Percentiles rank a stretch among this genome's conserved stretches.
Evolutionary conservation across 306 rosid species (phyloP).

Genomic region (Dryas octopetala): DNA sequence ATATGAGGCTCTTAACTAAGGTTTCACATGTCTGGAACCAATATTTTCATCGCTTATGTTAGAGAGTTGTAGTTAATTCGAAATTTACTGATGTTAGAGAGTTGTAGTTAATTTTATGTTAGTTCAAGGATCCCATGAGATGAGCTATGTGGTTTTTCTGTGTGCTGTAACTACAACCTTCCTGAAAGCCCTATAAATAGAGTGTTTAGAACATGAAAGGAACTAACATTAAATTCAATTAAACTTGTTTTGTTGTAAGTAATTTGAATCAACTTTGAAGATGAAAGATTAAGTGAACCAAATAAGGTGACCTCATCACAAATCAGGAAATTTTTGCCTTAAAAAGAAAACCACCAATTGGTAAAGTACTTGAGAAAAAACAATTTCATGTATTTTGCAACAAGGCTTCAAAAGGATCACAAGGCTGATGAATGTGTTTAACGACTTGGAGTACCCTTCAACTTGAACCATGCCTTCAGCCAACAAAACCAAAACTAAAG

Average conservation of each 20-base stretch:
- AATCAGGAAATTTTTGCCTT: background rate
- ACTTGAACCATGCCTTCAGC: too few species aligned
- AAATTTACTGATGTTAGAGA: background rate
- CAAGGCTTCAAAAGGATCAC: too few species aligned
- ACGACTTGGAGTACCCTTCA: too few species aligned
- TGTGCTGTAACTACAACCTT: background rate
- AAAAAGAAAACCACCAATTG: too few species aligned
- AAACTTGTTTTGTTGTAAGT: background rate
- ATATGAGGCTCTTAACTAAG: background rate
- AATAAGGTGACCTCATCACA: background rate
- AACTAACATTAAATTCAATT: background rate
- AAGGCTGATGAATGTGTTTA: too few species aligned
- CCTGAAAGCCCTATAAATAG: background rate
- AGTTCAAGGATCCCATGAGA: background rate
- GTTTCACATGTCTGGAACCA: slow-evolving; percentile 1
- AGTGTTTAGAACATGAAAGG: background rate
- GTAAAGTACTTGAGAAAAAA: too few species aligned
- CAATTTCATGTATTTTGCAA: too few species aligned
- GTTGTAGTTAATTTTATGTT: background rate
- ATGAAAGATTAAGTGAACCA: background rate
- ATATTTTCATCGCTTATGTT: background rate
- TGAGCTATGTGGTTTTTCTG: too few species aligned
- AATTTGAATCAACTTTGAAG: background rate
- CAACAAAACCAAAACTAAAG: background rate
- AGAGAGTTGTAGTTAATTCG: background rate